Evolutionary conservation across 148 eudicot genomes (phyloP), one percentile per base, ranked within the genome.

Genomic region (Simmondsia chinensis): DNA sequence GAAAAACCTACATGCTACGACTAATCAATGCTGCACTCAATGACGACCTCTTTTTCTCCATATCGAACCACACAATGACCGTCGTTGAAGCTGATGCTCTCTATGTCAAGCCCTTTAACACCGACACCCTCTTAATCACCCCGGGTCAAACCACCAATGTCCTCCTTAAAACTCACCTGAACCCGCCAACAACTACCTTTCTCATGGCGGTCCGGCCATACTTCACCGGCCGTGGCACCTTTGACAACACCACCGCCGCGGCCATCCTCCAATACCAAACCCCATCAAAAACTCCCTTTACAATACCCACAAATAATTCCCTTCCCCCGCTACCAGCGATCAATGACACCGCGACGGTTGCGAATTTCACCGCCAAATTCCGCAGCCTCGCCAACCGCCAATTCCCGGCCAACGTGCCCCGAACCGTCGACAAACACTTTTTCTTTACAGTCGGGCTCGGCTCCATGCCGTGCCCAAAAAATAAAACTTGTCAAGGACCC

Each of bases 101-200:
- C 20, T 83, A 83, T 22, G 36, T 74, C 0, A 83, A 83, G 32
- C 87, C 87, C 7, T 83, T 79, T 15, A 21, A 63, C 17, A 76
- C 87, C 1, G 59, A 71, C 25, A 63, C 31, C 5, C 42, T 83
- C 9, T 2, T 73, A 17, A 63, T 83, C 2, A 28, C 79, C 1
- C 84, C 87, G 0, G 94, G 87, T 4, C 87, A 83, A 60, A 79
- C 94, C 59, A 76, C 74, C 38, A 76, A 79, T 20, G 73, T 83
- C 39, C 70, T 83, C 7, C 76, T 83, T 21, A 73, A 61, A 29
- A 69, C 87, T 12, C 68, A 79, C 1, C 56, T 61, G 0, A 31
- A 70, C 15, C 35, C 71, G 10, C 28, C 31, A 1, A 50, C 39
- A 2, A 13, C 87, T 56, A 51, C 71, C 2, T 83, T 58, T 61